Conservation (phyloP, 805 yeast genomes). For the Zygosaccharomyces siamensis region DNA sequence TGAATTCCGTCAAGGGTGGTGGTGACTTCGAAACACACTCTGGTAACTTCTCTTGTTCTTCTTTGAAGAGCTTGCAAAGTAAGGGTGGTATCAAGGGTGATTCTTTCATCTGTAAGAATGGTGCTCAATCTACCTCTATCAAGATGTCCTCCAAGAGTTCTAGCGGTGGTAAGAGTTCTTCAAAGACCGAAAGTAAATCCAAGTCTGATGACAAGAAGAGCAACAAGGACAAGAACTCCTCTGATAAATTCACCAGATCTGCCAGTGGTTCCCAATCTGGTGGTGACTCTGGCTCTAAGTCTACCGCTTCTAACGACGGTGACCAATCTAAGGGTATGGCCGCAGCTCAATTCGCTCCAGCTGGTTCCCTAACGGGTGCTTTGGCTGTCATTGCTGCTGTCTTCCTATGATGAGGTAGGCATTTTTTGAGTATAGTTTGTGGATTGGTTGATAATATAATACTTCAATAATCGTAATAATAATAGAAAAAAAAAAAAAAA, state of each 20-base stretch:
- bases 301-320: constrained; percentile 5
- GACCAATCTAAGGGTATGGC: constrained; percentile 35
- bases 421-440: neutral
- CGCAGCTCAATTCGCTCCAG: constrained; percentile 30
- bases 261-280: constrained; percentile 16
- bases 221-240: constrained; percentile 22
- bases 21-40: constrained; percentile 73
- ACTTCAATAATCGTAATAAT: neutral
- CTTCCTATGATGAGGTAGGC: constrained; percentile 39
- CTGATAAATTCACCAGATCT: constrained; percentile 41
- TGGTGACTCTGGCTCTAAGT: constrained; percentile 7
- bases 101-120: constrained; percentile 69
- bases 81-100: constrained; percentile 90
- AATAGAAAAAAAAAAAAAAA: neutral
- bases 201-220: constrained; percentile 18
- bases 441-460: neutral
- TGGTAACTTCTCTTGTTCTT: constrained; percentile 69
- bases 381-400: constrained; percentile 48
- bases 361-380: constrained; percentile 45
- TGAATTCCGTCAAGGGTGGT: constrained; percentile 86
- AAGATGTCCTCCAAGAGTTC: constrained; percentile 25
- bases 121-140: constrained; percentile 46
- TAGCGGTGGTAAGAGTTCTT: constrained; percentile 20
- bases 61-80: constrained; percentile 65
- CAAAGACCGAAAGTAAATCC: constrained; percentile 31